These are phyloP conservation scores for Peribolospora baueri DNA, from an alignment of 768 basidiomycete species.

Conservation along the genomic window DNA sequence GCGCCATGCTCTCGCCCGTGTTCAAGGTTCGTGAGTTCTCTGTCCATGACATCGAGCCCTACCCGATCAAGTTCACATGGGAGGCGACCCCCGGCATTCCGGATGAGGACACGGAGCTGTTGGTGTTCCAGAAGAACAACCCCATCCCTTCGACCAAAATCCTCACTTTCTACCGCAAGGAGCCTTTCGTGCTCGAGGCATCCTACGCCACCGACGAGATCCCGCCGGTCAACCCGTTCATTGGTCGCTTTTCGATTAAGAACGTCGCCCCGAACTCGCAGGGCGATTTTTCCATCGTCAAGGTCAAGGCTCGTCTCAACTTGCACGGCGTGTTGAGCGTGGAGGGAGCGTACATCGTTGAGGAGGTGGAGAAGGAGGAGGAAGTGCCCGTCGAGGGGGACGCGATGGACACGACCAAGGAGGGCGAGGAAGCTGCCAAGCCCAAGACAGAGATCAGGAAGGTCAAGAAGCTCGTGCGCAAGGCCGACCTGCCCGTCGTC, in stretches of 20 bases:
- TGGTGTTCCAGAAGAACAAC: conserved; percentile 72
- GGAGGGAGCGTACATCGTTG: conserved; percentile 50
- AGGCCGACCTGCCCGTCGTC: conserved; percentile 55
- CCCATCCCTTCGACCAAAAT: conserved; percentile 78
- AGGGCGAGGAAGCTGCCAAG: conserved; percentile 21
- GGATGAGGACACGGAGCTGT: conserved; percentile 66
- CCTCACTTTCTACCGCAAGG: conserved; percentile 77
- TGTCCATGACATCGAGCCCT: conserved; percentile 59
- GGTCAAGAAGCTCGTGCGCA: conserved; percentile 67
- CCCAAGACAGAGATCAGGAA: conserved; percentile 30
- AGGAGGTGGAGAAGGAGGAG: conserved; percentile 37
- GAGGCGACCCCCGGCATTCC: conserved; percentile 47
- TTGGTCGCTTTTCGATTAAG: conserved; percentile 61
- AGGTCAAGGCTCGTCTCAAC: conserved; percentile 75
- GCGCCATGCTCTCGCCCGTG: conserved; percentile 86
- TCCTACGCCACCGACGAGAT: conserved; percentile 44
- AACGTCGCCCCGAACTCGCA: conserved; percentile 35
- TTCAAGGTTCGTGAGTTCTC: conserved; percentile 95
- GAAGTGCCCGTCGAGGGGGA: conserved; percentile 40
- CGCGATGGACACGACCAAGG: conserved; percentile 41
- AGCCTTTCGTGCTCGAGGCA: conserved; percentile 68
- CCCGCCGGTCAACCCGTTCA: conserved; percentile 70
- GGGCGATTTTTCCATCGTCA: conserved; percentile 57
- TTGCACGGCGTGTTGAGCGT: conserved; percentile 66
- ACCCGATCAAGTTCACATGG: conserved; percentile 83